These are phyloP conservation scores for Malus asiatica DNA, from an alignment of 306 rosid species.

Conservation along the genomic window DNA sequence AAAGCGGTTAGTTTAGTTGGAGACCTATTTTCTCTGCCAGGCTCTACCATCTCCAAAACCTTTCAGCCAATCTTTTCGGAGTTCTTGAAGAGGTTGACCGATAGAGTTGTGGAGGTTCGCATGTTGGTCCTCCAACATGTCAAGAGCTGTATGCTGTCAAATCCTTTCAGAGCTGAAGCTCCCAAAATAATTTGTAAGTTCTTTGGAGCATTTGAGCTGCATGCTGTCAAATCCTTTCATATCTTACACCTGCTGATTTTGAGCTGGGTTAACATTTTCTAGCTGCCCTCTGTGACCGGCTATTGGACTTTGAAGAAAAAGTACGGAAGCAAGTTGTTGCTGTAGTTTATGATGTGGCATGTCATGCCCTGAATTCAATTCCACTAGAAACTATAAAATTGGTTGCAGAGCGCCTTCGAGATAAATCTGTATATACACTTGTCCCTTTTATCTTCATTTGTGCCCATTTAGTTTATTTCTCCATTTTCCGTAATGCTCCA, in stretches of 20 bases:
- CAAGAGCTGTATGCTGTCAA: slow-evolving; percentile 65
- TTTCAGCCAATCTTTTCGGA: slow-evolving; percentile 90
- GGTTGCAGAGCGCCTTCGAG: slow-evolving; percentile 95
- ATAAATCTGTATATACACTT: slow-evolving; percentile 75
- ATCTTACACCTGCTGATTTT: slow-evolving; percentile 21
- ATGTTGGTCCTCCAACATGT: slow-evolving; percentile 86
- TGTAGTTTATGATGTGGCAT: slow-evolving; percentile 85
- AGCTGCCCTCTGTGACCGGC: slow-evolving; percentile 95
- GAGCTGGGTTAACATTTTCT: slow-evolving; percentile 27
- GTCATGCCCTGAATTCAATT: slow-evolving; percentile 55
- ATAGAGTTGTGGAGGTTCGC: slow-evolving; percentile 81
- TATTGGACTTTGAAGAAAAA: slow-evolving; percentile 90
- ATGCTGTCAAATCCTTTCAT: background rate
- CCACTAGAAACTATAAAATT: slow-evolving; percentile 78
- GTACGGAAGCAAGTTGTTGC: slow-evolving; percentile 94
- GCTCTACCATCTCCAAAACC: slow-evolving; percentile 62
- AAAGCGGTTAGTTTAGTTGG: slow-evolving; percentile 91
- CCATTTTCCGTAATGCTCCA: slow-evolving; percentile 13
- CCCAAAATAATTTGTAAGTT: slow-evolving; percentile 75
- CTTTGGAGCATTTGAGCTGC: background rate
- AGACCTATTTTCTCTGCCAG: slow-evolving; percentile 75
- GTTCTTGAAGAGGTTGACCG: slow-evolving; percentile 90
- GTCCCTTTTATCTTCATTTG: background rate
- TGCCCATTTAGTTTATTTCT: background rate
- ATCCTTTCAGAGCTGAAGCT: slow-evolving; percentile 75